Percentiles rank a stretch among this genome's conserved stretches.
Conservation (phyloP, 148 eudicot genomes). For the Chenopodium suecicum region DNA sequence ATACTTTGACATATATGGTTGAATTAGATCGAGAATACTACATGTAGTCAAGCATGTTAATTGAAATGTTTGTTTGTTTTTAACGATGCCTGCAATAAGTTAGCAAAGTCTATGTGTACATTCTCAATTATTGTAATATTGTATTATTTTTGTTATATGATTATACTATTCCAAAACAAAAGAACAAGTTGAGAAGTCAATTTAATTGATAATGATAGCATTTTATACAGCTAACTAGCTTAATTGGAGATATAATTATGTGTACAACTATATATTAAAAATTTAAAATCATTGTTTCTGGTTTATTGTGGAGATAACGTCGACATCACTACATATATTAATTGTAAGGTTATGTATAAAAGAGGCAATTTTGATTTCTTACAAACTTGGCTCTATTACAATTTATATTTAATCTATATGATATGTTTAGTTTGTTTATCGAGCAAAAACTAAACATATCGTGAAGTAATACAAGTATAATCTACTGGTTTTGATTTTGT, state of each 20-base stretch:
- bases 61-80: slow-evolving; percentile 3
- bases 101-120: not conserved
- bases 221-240: not conserved
- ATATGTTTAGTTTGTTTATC: no score
- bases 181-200: not conserved
- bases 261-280: not conserved
- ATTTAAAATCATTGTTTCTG: not conserved
- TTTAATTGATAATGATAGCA: slow-evolving; percentile 1
- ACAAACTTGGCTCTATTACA: not conserved
- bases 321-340: not conserved
- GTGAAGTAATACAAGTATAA: no score
- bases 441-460: not conserved
- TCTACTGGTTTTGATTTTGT: no score
- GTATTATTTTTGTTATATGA: not conserved
- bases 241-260: not conserved
- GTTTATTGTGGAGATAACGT: not conserved
- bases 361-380: not conserved
- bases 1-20: not conserved
- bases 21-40: not conserved
- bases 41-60: not conserved
- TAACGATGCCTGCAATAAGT: not conserved
- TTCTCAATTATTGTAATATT: not conserved
- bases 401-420: no score
- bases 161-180: not conserved
- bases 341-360: not conserved